Base-by-base conservation (phyloP, 768 basidiomycete species). In the Rhodosporidiobolus sp. region DNA sequence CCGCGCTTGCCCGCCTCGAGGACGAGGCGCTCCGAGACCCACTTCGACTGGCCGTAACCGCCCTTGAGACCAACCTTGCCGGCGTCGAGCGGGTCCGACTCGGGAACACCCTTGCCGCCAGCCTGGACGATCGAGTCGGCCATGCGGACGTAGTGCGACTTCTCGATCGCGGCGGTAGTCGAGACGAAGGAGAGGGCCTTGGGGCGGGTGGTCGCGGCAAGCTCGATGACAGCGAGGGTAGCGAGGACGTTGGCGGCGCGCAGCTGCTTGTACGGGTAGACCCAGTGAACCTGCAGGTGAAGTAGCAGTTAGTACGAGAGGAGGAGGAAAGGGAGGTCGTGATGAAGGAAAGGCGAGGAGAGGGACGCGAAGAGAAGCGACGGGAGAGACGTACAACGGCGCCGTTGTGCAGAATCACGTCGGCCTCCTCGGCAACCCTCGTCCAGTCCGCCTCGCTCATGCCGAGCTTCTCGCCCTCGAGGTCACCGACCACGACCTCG, bases 31-130 rank as follows among this genome's bases (percentile, higher is more conserved):
- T 99, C 96, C 1, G 92, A 90, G 0, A 99, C 96, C 96, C 96
- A 99, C 82, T 99, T 99, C 48, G 88, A 89, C 83, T 99, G 96
- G 10, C 95, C 94, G 80, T 99, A 99, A 0, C 96, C 96, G 0
- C 91, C 91, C 80, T 90, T 90, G 63, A 98, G 84, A 2, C 86
- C 83, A 0, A 80, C 80, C 73, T 87, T 85, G 1, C 93, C 91
- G 11, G 90, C 93, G 78, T 95, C 93, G 28, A 98, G 86, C 76
- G 94, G 87, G 78, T 99, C 95, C 63, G 82, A 83, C 80, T 99
- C 96, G 2, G 90, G 88, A 45, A 99, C 84, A 57, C 94, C 95
- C 10, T 68, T 57, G 26, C 84, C 85, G 46, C 83, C 84, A 10
- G 83, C 80, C 26, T 78, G 71, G 11, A 85, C 80, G 52, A 89